Conservation (phyloP, 2,329 filamentous ascomycete species). For the Xylaria sp. region DNA sequence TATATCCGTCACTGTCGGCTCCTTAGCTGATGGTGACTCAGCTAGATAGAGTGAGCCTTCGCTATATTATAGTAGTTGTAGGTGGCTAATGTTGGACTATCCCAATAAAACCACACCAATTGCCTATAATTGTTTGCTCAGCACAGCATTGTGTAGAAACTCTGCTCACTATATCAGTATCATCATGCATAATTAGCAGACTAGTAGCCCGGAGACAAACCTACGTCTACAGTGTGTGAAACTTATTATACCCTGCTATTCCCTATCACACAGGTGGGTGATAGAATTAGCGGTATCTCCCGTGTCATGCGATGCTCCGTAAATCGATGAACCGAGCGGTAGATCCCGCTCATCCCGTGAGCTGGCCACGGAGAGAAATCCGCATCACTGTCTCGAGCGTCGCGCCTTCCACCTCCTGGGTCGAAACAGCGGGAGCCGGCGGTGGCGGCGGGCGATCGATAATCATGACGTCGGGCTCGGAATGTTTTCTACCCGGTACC, state of each 20-base stretch:
- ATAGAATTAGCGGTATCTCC: neutral
- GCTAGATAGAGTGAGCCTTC: neutral
- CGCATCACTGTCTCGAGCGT: constrained; percentile 45
- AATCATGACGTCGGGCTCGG: constrained; percentile 49
- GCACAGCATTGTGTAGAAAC: neutral
- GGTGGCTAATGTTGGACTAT: neutral
- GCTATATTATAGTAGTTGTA: neutral
- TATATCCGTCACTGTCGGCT: too few species aligned
- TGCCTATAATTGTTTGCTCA: neutral
- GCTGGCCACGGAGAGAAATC: constrained; percentile 33
- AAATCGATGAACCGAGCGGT: neutral
- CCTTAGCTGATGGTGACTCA: neutral
- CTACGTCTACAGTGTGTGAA: neutral
- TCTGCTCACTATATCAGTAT: neutral
- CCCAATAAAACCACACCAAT: neutral
- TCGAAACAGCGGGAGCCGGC: constrained; percentile 44
- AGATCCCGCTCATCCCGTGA: constrained; percentile 5
- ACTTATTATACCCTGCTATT: neutral
- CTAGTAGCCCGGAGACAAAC: neutral
- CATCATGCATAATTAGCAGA: neutral
- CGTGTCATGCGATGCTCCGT: neutral
- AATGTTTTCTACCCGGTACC: constrained; percentile 22
- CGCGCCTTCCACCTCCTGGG: constrained; percentile 45
- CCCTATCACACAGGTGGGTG: neutral
- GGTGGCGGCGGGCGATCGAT: constrained; percentile 48